Conservation (phyloP, 2,329 filamentous ascomycete genomes). For the Anisogramma anomala region DNA sequence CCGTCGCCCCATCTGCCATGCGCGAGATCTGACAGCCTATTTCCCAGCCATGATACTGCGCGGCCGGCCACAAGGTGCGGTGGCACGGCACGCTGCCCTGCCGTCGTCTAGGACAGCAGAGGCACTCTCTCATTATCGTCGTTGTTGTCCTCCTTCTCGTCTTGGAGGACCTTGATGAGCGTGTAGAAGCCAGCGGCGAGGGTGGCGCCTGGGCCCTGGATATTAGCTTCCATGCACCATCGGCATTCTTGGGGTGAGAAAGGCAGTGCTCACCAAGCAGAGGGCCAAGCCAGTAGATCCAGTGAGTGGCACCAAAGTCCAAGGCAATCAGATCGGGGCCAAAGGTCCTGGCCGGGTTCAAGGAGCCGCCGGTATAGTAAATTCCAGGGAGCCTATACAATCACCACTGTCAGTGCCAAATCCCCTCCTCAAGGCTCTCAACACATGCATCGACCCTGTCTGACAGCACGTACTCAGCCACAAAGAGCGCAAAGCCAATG, state of each 20-base stretch:
- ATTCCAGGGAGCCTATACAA: constrained; percentile 20
- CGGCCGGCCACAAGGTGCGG: background rate
- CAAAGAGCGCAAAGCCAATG: constrained; percentile 8
- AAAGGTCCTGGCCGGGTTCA: constrained; percentile 38
- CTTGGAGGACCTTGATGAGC: constrained; percentile 34
- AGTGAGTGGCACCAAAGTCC: constrained; percentile 31
- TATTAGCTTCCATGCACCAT: background rate
- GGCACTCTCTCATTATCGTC: constrained; percentile 9
- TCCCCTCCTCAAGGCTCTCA: background rate
- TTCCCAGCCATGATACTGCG: background rate
- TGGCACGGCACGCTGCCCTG: background rate
- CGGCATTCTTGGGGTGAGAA: background rate
- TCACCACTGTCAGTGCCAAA: background rate
- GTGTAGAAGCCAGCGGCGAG: constrained; percentile 28
- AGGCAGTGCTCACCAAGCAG: constrained; percentile 31
- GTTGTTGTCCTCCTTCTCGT: constrained; percentile 4
- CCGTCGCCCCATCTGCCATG: background rate
- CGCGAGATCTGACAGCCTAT: background rate
- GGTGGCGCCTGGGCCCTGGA: constrained; percentile 1
- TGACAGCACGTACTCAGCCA: constrained; percentile 2
- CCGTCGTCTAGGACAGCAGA: constrained; percentile 3
- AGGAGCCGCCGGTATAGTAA: constrained; percentile 33
- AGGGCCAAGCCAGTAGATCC: constrained; percentile 43
- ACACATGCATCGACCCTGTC: background rate
- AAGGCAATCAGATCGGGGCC: constrained; percentile 32